A percentile compares a stretch with the other conserved stretches of the same genome.
phyloP scores from a whole-genome alignment of 345 rosid genomes.

The Eucalyptus urophylla region DNA sequence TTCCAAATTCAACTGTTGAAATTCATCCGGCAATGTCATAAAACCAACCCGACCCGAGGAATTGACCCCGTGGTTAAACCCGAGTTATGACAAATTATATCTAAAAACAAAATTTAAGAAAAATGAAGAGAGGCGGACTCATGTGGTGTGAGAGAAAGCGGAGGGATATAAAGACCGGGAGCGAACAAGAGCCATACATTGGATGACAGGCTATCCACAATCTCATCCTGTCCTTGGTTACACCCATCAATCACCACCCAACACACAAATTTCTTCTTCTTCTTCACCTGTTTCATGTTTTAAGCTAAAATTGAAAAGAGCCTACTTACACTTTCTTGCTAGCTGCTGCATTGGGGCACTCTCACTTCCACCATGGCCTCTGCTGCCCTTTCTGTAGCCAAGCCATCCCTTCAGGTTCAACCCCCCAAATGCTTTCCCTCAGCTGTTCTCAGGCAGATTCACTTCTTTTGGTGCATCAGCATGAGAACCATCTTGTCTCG shows the following conservation, averaged over 20 bases:
- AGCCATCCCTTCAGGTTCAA: constrained; percentile 73
- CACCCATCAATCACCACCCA: background rate
- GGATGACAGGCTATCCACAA: constrained; percentile 69
- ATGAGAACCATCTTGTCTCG: background rate
- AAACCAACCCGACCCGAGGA: background rate
- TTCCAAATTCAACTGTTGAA: background rate
- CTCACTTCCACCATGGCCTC: constrained; percentile 43
- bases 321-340: background rate
- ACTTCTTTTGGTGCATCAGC: background rate
- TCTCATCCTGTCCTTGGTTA: constrained; percentile 49
- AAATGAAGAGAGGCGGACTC: background rate
- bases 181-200: constrained; percentile 34
- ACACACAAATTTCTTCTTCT: background rate
- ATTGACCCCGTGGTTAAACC: background rate
- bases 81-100: background rate
- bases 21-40: background rate
- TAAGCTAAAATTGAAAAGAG: background rate
- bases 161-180: background rate
- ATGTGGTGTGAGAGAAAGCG: background rate
- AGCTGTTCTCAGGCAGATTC: background rate
- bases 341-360: background rate
- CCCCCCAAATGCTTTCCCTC: background rate
- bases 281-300: background rate
- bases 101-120: background rate
- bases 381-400: constrained; percentile 81